Percentiles rank a stretch among this genome's conserved stretches.
Evolutionary conservation across 2,329 filamentous ascomycete genomes (phyloP).

Genomic region (Epichloe uncinata): DNA sequence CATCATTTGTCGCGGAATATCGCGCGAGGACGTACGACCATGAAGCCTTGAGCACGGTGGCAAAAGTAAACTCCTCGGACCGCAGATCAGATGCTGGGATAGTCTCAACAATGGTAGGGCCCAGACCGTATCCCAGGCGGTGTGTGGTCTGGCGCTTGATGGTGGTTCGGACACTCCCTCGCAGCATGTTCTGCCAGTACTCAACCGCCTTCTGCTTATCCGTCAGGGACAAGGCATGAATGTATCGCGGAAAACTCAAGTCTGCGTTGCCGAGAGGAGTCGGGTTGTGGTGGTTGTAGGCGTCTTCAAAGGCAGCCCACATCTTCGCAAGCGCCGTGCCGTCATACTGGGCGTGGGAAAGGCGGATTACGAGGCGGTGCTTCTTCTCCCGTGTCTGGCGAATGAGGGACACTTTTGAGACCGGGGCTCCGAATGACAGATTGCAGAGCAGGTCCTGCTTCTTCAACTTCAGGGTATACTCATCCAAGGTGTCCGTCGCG

Average conservation of each 20-base stretch:
- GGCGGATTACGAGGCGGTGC: neutral
- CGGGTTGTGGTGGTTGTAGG: neutral
- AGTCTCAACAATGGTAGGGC: neutral
- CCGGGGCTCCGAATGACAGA: neutral
- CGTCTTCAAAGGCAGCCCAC: slow-evolving; percentile 1
- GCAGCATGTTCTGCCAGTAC: slow-evolving; percentile 1
- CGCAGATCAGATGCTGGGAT: neutral
- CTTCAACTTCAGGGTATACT: slow-evolving; percentile 1
- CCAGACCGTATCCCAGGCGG: neutral
- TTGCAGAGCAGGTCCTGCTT: neutral
- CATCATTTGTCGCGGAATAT: neutral
- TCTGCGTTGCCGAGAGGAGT: neutral
- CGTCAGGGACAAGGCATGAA: neutral
- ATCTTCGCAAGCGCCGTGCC: slow-evolving; percentile 2
- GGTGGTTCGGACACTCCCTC: neutral
- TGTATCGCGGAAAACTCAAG: neutral
- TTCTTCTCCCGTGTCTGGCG: neutral
- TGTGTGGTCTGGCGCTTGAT: slow-evolving; percentile 2
- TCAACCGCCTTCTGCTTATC: neutral
- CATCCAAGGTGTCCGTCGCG: neutral
- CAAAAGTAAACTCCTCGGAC: slow-evolving; percentile 1
- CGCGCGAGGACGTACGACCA: slow-evolving; percentile 1
- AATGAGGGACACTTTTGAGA: neutral
- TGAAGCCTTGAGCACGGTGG: neutral
- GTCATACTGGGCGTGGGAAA: slow-evolving; percentile 3